phyloP scores from a whole-genome alignment of 2,329 filamentous ascomycete genomes.

The Cephalotrichum gorgonifer region DNA sequence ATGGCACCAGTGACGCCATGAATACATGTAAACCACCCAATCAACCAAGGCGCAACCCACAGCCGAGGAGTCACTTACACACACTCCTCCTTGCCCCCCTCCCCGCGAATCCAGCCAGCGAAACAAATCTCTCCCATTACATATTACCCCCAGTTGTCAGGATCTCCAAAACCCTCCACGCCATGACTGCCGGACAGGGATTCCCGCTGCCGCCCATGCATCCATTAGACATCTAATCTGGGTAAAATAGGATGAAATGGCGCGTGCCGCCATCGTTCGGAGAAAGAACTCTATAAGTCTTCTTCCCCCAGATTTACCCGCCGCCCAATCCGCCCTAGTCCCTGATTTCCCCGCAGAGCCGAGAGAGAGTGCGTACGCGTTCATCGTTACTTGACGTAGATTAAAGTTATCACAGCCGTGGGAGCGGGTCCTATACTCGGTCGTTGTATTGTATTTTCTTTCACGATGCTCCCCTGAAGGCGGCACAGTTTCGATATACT shows the following conservation, averaged over 20 bases:
- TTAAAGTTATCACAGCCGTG: conserved; percentile 1
- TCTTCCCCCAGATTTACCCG: conserved; percentile 3
- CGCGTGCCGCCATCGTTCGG: neutral
- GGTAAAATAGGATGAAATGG: conserved; percentile 1
- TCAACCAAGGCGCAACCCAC: neutral
- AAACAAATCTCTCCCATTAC: conserved; percentile 2
- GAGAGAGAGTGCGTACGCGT: neutral
- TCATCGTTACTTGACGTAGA: conserved; percentile 4
- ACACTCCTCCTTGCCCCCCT: no score
- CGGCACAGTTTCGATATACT: no score
- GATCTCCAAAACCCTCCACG: no score
- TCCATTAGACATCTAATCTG: no score
- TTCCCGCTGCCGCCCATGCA: no score
- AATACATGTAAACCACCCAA: neutral
- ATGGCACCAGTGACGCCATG: no score
- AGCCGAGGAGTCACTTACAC: no score
- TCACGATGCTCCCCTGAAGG: no score
- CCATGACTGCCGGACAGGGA: neutral
- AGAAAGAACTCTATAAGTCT: neutral
- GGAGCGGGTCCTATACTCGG: no score
- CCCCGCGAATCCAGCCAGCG: neutral
- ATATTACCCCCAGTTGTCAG: neutral
- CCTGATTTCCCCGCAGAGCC: neutral
- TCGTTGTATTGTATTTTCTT: no score
- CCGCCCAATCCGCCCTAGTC: neutral